Conservation (phyloP, 352 stramenopile genomes). For the Phytopythium ostracodes region DNA sequence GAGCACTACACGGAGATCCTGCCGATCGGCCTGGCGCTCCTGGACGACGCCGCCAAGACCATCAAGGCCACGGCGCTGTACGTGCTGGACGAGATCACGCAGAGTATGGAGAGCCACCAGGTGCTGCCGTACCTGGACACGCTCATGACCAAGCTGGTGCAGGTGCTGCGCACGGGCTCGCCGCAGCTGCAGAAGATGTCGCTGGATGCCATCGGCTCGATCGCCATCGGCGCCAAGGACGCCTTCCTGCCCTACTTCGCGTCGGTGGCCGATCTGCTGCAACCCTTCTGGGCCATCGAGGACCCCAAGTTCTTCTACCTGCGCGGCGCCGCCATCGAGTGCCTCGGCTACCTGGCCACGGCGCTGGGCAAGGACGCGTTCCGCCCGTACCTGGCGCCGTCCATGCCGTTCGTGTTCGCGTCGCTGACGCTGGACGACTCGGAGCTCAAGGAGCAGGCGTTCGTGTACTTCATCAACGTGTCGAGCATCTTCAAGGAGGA, state of each 20-base stretch:
- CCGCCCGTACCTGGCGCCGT: constrained; percentile 91
- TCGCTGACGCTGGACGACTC: constrained; percentile 92
- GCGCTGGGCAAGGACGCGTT: constrained; percentile 95
- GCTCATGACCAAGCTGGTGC: constrained; percentile 94
- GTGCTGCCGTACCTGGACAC: constrained; percentile 94
- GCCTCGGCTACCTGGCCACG: constrained; percentile 97
- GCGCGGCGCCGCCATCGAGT: constrained; percentile 95
- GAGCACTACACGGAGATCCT: constrained; percentile 95
- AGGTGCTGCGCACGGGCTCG: constrained; percentile 89
- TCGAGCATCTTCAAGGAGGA: constrained; percentile 98
- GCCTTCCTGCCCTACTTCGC: constrained; percentile 96
- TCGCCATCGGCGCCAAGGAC: constrained; percentile 95
- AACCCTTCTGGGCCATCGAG: constrained; percentile 89
- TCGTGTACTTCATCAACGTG: constrained; percentile 98
- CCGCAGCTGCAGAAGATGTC: constrained; percentile 97
- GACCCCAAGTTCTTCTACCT: constrained; percentile 93
- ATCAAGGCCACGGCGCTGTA: constrained; percentile 97
- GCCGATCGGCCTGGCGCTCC: constrained; percentile 92
- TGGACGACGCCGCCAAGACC: constrained; percentile 92
- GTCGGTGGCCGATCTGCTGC: constrained; percentile 81
- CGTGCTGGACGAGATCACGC: constrained; percentile 98
- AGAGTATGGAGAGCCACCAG: constrained; percentile 95
- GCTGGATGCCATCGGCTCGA: constrained; percentile 94
- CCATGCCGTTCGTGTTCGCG: constrained; percentile 94
- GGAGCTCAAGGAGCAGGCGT: constrained; percentile 97